Base-by-base conservation (phyloP, 495 filamentous ascomycete genomes). In the Xylaria telfairii region DNA sequence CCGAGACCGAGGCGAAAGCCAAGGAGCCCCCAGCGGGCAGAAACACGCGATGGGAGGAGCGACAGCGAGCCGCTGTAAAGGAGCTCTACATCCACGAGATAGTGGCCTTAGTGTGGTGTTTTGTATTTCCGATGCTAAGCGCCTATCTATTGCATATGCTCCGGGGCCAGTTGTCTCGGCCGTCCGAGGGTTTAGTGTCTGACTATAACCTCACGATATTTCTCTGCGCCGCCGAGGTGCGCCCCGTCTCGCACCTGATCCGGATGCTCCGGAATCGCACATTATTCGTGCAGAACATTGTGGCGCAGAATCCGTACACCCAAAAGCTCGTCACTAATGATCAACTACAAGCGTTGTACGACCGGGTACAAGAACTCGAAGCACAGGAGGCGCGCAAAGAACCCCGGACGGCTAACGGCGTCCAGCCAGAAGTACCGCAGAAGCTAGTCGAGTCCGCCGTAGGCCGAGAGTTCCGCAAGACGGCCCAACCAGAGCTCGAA, bases 161-260 rank as follows among this genome's bases (percentile, higher is more conserved):
- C 59, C 87, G 95, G 17, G 83, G 82, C 26, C 90, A 92, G 54
- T 88, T 98, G 10, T 94, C 92, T 2, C 87, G 92, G 19, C 94
- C 92, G 0, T 93, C 93, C 0, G 94, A 96, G 78, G 92, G 93
- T 3, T 83, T 97, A 17, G 92, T 98, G 19, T 96, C 93, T 3
- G 91, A 96, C 76, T 96, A 93, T 80, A 97, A 97, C 79, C 86
- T 99, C 62, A 94, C 92, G n/a, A 92, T 98, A 71, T 98, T 98
- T 80, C 83, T 97, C 13, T 86, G 97, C 9, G 94, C 93, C 13
- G 90, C 96, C 10, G 95, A 98, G 77, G 79, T 98, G 24, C 88
- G 91, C 2, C 96, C 96, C 3, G 74, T 92, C 63, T 87, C 92
- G 3, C 95, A 98, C 74, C 81, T 95, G 37, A 87, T 97, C 68